phyloP scores from a whole-genome alignment of 148 eudicot genomes.

The Vaccinium myrtillus region DNA sequence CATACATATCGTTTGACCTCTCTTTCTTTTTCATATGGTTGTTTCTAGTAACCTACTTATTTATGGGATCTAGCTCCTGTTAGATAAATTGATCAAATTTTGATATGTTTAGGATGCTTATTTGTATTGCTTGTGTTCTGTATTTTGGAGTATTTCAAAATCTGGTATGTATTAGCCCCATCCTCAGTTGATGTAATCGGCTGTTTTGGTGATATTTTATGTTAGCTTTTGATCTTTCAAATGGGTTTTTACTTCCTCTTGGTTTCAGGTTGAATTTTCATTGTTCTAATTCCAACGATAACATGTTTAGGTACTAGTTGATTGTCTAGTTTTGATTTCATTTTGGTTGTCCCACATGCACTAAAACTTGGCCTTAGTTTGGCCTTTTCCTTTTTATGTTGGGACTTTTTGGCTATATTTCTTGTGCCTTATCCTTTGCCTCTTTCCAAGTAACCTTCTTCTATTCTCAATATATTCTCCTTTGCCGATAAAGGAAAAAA shows the following conservation, averaged over 20 bases:
- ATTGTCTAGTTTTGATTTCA: too few relatives aligned
- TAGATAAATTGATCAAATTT: background rate
- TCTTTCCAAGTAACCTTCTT: too few relatives aligned
- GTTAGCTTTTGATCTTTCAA: background rate
- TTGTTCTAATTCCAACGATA: background rate
- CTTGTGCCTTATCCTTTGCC: too few relatives aligned
- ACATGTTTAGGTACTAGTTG: too few relatives aligned
- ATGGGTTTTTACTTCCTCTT: constrained; percentile 1
- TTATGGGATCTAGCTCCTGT: background rate
- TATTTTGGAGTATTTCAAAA: background rate
- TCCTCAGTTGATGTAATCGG: background rate
- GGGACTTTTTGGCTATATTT: too few relatives aligned
- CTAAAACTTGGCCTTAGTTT: too few relatives aligned
- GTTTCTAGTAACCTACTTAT: background rate
- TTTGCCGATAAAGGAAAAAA: too few relatives aligned
- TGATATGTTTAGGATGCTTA: background rate
- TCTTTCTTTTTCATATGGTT: background rate
- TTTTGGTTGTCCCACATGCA: too few relatives aligned
- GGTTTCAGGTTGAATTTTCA: background rate
- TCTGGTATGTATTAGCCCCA: background rate
- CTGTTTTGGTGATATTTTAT: background rate
- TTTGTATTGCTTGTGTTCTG: background rate
- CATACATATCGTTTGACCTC: background rate
- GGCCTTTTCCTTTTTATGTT: too few relatives aligned
- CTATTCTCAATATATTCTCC: too few relatives aligned